A percentile compares a stretch with the other conserved stretches of the same genome.
Evolutionary conservation across 768 basidiomycete species (phyloP).

Genomic region (Tulasnella sp.): DNA sequence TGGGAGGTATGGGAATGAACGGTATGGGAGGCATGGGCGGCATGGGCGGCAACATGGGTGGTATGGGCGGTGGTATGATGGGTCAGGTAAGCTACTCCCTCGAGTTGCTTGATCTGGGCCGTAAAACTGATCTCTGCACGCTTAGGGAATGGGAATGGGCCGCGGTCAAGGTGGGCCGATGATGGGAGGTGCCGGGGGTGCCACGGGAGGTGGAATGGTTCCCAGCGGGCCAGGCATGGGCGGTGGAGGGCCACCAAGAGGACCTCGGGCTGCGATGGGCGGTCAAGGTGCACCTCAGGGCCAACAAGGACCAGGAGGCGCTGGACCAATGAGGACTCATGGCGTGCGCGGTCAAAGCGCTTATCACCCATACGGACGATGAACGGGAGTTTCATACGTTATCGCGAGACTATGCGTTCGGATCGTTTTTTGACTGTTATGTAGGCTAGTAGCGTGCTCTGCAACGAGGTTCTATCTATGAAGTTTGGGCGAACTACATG

Average conservation of each 20-base stretch:
- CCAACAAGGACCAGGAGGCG: constrained; percentile 37
- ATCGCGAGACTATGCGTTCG: background rate
- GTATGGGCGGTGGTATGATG: constrained; percentile 32
- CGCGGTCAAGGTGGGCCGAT: constrained; percentile 15
- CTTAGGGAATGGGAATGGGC: background rate
- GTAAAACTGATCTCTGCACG: background rate
- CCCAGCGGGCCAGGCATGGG: constrained; percentile 35
- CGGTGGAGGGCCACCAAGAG: constrained; percentile 37
- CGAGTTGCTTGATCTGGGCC: background rate
- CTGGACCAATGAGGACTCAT: constrained; percentile 25
- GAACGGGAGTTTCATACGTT: background rate
- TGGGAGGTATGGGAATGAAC: constrained; percentile 29
- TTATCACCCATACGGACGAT: constrained; percentile 65
- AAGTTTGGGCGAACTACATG: no score
- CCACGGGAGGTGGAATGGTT: constrained; percentile 14
- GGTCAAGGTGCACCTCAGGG: constrained; percentile 8
- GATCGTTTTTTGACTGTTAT: background rate
- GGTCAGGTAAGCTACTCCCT: background rate
- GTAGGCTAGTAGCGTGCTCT: background rate
- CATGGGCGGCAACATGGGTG: constrained; percentile 25
- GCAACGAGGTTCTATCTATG: background rate
- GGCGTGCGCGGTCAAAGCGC: constrained; percentile 63
- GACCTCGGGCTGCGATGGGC: constrained; percentile 23
- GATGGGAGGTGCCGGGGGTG: constrained; percentile 7
- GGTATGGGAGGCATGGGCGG: constrained; percentile 29